Evolutionary conservation across 2,329 filamentous ascomycete genomes (phyloP), one percentile per base, ranked within the genome.

Genomic region (Neophaeococcomyces aloes): DNA sequence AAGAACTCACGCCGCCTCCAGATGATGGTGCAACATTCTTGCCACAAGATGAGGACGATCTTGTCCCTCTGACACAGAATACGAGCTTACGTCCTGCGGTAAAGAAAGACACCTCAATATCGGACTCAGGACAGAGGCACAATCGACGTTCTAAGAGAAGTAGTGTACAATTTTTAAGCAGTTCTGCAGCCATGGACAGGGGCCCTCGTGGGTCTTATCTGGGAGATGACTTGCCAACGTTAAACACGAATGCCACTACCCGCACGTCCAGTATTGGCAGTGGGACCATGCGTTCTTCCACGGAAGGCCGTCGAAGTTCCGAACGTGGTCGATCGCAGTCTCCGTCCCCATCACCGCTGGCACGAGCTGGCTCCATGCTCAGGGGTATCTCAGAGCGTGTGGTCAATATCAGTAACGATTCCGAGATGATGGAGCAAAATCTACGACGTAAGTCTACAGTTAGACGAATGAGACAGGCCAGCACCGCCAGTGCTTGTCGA

Each of bases 331-430:
- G 64, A 37, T 61, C 65, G 41, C 67, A 73, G 34, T 82, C 81
- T 33, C 69, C 80, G 30, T 78, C 81, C 2, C 69, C 76, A 2
- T 80, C 79, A 14, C 72, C 75, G 7, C 62, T 88, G 41, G 76
- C 74, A 18, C 72, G 78, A 53, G 83, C 83, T 48, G 77, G 83
- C 34, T 85, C 83, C 7, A 85, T 87, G 55, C 77, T 88, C 63
- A 76, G 83, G 51, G 79, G 78, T 53, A 94, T 98, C 79, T 96
- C 93, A 25, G 88, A 95, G 66, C 86, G 91, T 68, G 88, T 98
- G 44, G 91, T 98, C 58, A 96, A 96, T 59, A 76, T 98, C 56
- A 94, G 87, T 64, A 94, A 94, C 59, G 91, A 96, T 57, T 82
- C 81, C 3, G 86, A 95, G 55, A 68, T 85, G 15, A 71, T 88